phyloP scores from a whole-genome alignment of 495 filamentous ascomycete genomes.

The Neurospora sp. region DNA sequence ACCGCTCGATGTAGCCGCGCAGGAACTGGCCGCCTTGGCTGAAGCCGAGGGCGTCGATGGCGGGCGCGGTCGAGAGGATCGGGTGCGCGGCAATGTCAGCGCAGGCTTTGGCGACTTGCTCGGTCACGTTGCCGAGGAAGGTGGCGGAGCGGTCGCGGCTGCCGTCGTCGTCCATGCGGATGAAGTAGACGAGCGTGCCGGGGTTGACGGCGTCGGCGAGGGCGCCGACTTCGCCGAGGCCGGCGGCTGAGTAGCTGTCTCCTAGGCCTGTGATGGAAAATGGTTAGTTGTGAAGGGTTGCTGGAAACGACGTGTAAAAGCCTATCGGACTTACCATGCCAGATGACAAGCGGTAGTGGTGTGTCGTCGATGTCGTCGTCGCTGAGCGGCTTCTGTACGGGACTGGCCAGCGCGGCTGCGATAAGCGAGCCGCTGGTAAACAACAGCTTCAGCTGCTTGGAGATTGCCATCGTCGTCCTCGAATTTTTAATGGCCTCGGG shows the following conservation, averaged over 20 bases:
- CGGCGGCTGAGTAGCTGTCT: conserved; percentile 65
- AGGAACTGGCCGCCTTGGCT: conserved; percentile 95
- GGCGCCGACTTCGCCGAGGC: conserved; percentile 53
- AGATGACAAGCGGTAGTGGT: conserved; percentile 80
- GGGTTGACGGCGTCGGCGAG: conserved; percentile 66
- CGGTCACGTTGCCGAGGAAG: conserved; percentile 84
- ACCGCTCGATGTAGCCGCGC: conserved; percentile 83
- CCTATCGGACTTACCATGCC: conserved; percentile 59
- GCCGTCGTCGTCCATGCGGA: conserved; percentile 61
- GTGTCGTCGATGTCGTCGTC: conserved; percentile 38
- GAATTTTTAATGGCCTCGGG: neutral
- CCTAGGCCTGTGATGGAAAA: conserved; percentile 29
- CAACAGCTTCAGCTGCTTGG: conserved; percentile 9
- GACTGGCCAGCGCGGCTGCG: conserved; percentile 15
- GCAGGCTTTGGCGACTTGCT: conserved; percentile 73
- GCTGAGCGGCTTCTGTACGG: conserved; percentile 6
- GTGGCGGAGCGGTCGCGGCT: conserved; percentile 63
- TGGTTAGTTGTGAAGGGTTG: neutral
- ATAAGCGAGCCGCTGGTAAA: conserved; percentile 21
- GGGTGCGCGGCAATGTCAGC: conserved; percentile 64
- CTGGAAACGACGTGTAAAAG: neutral
- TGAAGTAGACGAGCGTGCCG: conserved; percentile 72
- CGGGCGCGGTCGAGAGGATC: conserved; percentile 67
- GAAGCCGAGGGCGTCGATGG: conserved; percentile 87
- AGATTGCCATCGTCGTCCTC: conserved; percentile 11